Percentiles rank a stretch among this genome's conserved stretches.
Conservation (phyloP, 169 alveolate genomes). For the Miamiensis avidus region DNA sequence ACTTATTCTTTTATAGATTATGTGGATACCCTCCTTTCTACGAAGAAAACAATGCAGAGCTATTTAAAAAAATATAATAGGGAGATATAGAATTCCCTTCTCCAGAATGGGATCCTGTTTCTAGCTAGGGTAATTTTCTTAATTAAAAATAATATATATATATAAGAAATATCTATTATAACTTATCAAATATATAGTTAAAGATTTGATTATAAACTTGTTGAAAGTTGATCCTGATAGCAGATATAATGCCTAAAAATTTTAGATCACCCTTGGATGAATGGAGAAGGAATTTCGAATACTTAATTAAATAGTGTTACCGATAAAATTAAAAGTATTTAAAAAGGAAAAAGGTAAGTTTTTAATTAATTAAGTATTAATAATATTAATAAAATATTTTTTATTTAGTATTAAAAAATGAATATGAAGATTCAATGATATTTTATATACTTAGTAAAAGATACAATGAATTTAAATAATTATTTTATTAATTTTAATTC, state of each 20-base stretch:
- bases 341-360: background rate
- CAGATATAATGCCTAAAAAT: constrained; percentile 44
- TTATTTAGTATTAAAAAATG: too few species aligned
- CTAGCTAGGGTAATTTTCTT: constrained; percentile 37
- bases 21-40: constrained; percentile 88
- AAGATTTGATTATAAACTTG: constrained; percentile 70
- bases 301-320: background rate
- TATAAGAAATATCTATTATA: background rate
- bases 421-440: too few species aligned
- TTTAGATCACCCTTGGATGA: constrained; percentile 46
- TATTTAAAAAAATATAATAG: constrained; percentile 74
- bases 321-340: too few species aligned
- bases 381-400: too few species aligned
- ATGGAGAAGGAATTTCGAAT: constrained; percentile 36
- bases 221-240: constrained; percentile 34
- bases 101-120: constrained; percentile 83
- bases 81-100: constrained; percentile 77
- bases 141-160: too few species aligned
- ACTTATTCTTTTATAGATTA: constrained; percentile 36
- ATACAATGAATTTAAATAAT: too few species aligned
- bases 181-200: constrained; percentile 49
- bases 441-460: too few species aligned
- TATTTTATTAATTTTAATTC: too few species aligned
- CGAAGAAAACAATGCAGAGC: constrained; percentile 78
- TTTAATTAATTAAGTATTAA: too few species aligned